Percentiles rank a stretch among this genome's conserved stretches.
These are phyloP conservation scores for Acacia concinna DNA, from an alignment of 331 rosid species.

Conservation along the genomic window DNA sequence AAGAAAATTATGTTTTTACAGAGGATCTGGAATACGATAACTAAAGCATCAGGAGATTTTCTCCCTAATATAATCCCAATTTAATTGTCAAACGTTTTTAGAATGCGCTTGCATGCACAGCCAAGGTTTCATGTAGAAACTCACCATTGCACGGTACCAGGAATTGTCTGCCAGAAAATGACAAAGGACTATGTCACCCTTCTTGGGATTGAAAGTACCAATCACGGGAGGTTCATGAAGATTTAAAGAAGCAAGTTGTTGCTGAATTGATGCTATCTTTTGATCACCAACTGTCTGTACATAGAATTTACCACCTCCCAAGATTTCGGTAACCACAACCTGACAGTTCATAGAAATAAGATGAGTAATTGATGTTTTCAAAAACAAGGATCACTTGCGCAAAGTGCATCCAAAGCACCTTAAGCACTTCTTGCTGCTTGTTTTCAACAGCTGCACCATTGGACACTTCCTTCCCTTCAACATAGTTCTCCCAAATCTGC, in stretches of 20 bases:
- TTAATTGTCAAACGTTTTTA: background rate
- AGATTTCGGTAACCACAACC: constrained; percentile 77
- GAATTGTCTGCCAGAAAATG: constrained; percentile 73
- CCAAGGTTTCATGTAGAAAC: constrained; percentile 26
- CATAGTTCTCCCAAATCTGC: constrained; percentile 92
- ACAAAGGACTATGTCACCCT: constrained; percentile 83
- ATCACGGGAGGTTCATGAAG: constrained; percentile 83
- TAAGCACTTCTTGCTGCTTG: constrained; percentile 87
- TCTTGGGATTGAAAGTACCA: constrained; percentile 86
- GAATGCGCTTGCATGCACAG: constrained; percentile 3
- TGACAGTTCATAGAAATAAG: constrained; percentile 34
- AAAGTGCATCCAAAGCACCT: constrained; percentile 47
- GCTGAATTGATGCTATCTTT: constrained; percentile 66
- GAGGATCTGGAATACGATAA: background rate
- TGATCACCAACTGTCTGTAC: constrained; percentile 83
- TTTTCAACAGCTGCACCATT: constrained; percentile 60
- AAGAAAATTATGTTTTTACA: background rate
- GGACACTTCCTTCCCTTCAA: constrained; percentile 85
- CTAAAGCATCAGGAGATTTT: background rate
- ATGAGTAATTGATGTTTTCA: constrained; percentile 29
- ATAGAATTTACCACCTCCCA: constrained; percentile 84
- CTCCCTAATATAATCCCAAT: background rate
- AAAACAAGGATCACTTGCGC: constrained; percentile 16
- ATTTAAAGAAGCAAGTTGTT: constrained; percentile 72
- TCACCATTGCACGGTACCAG: constrained; percentile 94